A percentile compares a stretch with the other conserved stretches of the same genome.
Evolutionary conservation across 1,284 basidiomycete species (phyloP).

Genomic region (Singerocomus inundabilis): DNA sequence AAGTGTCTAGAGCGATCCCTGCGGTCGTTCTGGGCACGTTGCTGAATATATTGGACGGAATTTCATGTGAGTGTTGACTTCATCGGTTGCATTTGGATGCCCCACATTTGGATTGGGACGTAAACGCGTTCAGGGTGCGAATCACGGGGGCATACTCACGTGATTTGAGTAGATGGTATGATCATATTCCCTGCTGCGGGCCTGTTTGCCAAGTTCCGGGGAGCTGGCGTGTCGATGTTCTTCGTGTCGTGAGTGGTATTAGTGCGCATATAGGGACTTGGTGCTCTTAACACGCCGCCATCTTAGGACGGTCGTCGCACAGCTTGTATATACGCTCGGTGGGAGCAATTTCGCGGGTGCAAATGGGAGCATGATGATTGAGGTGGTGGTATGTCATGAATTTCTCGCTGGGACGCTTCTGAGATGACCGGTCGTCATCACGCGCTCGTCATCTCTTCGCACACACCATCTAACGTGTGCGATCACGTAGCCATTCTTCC

Average conservation of each 20-base stretch:
- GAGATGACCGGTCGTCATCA: not conserved
- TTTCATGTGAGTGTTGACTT: slow-evolving; percentile 66
- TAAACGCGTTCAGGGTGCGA: slow-evolving; percentile 7
- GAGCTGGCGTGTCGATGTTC: slow-evolving; percentile 94
- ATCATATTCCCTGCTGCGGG: slow-evolving; percentile 88
- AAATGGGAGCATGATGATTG: slow-evolving; percentile 99
- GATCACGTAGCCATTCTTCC: slow-evolving; percentile 89
- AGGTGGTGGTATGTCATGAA: slow-evolving; percentile 74
- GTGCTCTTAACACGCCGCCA: no score
- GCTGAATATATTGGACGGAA: slow-evolving; percentile 91
- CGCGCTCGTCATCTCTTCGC: not conserved
- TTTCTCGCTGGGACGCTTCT: slow-evolving; percentile 2
- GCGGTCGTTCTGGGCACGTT: slow-evolving; percentile 86
- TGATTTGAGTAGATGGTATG: slow-evolving; percentile 61
- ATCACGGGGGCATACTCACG: slow-evolving; percentile 9
- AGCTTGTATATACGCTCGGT: slow-evolving; percentile 84
- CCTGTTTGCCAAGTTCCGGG: slow-evolving; percentile 80
- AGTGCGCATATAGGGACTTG: no score
- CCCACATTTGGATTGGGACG: slow-evolving; percentile 1
- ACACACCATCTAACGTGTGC: not conserved
- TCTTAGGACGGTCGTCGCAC: slow-evolving; percentile 60
- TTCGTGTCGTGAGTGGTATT: slow-evolving; percentile 76
- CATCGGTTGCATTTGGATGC: not conserved
- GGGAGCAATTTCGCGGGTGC: slow-evolving; percentile 87
- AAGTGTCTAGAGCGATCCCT: slow-evolving; percentile 58